Evolutionary conservation across 2,329 filamentous ascomycete genomes (phyloP).

Genomic region (Beauveria bassiana): DNA sequence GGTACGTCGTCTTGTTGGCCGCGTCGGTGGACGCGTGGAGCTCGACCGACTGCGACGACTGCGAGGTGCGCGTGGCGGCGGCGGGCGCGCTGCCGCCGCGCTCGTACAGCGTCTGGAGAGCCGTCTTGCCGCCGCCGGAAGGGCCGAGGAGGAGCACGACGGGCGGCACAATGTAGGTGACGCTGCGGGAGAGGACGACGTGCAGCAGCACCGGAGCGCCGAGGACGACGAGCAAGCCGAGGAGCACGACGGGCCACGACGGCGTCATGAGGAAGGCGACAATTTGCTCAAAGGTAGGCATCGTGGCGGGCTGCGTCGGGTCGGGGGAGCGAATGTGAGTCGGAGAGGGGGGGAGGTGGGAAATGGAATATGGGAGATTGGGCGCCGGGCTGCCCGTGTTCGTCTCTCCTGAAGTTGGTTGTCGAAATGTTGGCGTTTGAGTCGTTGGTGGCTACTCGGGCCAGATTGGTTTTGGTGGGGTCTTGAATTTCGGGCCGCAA

Average conservation of each 20-base stretch:
- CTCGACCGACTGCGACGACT: slow-evolving; percentile 43
- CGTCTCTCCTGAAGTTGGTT: background rate
- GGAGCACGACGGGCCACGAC: slow-evolving; percentile 52
- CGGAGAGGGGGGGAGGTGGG: background rate
- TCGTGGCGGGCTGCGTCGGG: slow-evolving; percentile 18
- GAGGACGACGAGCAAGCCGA: slow-evolving; percentile 65
- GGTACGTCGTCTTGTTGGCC: slow-evolving; percentile 36
- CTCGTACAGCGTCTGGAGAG: slow-evolving; percentile 69
- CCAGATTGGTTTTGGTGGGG: background rate
- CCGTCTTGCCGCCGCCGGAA: slow-evolving; percentile 78
- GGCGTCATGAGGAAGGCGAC: slow-evolving; percentile 51
- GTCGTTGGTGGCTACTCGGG: background rate
- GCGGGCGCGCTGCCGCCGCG: slow-evolving; percentile 34
- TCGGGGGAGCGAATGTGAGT: background rate
- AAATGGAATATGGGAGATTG: background rate
- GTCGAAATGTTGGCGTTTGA: background rate
- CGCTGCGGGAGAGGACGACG: slow-evolving; percentile 59
- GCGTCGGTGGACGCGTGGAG: slow-evolving; percentile 44
- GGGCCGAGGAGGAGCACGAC: slow-evolving; percentile 77
- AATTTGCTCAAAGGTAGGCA: slow-evolving; percentile 32
- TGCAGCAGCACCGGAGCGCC: slow-evolving; percentile 72
- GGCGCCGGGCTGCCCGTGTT: background rate
- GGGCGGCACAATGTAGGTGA: slow-evolving; percentile 58
- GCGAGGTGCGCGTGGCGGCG: slow-evolving; percentile 47
- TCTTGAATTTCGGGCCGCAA: background rate